A percentile compares a stretch with the other conserved stretches of the same genome.
Conservation (phyloP, 2,329 filamentous ascomycete genomes). For the Venturia carpophila region DNA sequence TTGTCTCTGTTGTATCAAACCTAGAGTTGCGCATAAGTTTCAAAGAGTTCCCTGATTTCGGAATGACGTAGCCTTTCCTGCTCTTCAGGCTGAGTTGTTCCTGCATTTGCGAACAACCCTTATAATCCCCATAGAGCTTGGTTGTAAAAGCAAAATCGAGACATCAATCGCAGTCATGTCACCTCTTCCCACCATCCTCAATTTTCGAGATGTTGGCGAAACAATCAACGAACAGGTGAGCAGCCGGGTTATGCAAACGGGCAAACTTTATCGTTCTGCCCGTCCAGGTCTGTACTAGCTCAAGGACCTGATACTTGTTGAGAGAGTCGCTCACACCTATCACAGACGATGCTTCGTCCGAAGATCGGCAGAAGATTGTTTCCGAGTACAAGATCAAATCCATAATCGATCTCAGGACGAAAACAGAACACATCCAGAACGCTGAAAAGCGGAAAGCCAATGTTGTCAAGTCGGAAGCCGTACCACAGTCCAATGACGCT, state of each 20-base stretch:
- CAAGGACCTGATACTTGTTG: too few species aligned
- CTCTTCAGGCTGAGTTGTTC: not conserved
- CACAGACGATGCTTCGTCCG: constrained; percentile 60
- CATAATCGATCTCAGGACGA: constrained; percentile 71
- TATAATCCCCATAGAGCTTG: not conserved
- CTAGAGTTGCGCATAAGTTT: not conserved
- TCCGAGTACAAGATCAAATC: constrained; percentile 58
- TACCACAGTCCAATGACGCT: constrained; percentile 41
- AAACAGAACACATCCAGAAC: constrained; percentile 68
- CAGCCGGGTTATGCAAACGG: constrained; percentile 16
- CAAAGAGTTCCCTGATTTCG: not conserved
- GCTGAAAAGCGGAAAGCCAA: constrained; percentile 51
- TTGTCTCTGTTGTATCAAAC: too few species aligned
- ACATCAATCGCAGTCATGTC: not conserved
- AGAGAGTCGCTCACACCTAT: constrained; percentile 35
- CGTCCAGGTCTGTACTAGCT: constrained; percentile 13
- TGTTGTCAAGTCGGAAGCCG: constrained; percentile 34
- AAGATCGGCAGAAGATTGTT: constrained; percentile 54
- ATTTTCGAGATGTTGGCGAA: constrained; percentile 69
- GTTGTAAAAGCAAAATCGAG: not conserved
- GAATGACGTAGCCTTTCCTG: not conserved
- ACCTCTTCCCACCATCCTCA: constrained; percentile 41
- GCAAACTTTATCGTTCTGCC: constrained; percentile 20
- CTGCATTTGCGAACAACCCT: not conserved
- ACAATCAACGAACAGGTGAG: constrained; percentile 49